Evolutionary conservation across 169 alveolate genomes (phyloP), one percentile per base, ranked within the genome.

Genomic region (Eimeria acervulina): DNA sequence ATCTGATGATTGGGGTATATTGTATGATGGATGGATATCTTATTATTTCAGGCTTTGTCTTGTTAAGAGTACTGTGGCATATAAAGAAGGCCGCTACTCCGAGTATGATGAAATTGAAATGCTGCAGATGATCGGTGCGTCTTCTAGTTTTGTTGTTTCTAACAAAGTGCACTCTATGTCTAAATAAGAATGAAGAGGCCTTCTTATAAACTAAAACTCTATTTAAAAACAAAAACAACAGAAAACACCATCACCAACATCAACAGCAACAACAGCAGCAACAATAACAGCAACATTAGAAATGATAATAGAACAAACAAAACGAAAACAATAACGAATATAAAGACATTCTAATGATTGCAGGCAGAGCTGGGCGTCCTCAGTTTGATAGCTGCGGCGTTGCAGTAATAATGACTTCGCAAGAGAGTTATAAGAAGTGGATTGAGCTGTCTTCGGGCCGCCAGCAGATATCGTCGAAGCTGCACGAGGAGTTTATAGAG

Each of bases 351-450:
- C 36, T 72, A 5, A 13, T 72, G 13, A 4, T 36, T 19, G 38
- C 7, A 78, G 99, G 99, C 8, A 98, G 99, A 76, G 99, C 99
- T 0, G 99, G 99, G 8, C 97, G 99, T 72, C 99, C 99, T 0
- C 99, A 99, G 85, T 99, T 97, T 97, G 99, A 99, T 98, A 98
- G 98, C 33, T 97, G 97, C 52, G 99, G 99, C 12, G 99, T 98
- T 88, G 99, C 95, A 1, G 61, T 76, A 26, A 72, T 91, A 66
- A 96, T 92, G 59, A 40, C 88, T 7, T 19, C 87, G 1, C 63
- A 84, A 36, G 70, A 66, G 17, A 78, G 61, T 28, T 78, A 38
- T 28, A 83, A 4, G 10, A 36, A 42, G 61, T 72, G 90, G 80
- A 10, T n/a, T 5, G 99, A 99, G 96, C 88, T 78, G 38, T 40